Evolutionary conservation across 495 filamentous ascomycete species (phyloP).

Genomic region (Neohortaea acidophila): DNA sequence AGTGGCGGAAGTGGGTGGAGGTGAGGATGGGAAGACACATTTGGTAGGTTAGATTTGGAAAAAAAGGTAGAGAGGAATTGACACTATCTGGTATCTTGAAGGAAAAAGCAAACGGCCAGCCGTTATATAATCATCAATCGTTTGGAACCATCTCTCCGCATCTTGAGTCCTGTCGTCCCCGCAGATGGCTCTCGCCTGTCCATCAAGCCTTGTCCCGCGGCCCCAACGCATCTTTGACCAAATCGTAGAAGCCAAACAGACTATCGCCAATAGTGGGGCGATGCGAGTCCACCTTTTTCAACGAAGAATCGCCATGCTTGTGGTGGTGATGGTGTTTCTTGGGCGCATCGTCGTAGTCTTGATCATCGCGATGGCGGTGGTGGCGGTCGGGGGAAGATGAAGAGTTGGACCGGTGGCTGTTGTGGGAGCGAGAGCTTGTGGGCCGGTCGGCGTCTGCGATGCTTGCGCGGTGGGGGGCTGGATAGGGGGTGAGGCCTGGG

Average conservation of each 20-base stretch:
- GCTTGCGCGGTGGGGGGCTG: too few species aligned
- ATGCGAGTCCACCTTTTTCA: background rate
- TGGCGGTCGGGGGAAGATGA: too few species aligned
- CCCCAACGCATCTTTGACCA: conserved; percentile 4
- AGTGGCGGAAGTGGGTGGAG: conserved; percentile 4
- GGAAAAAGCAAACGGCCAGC: too few species aligned
- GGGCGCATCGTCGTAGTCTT: background rate
- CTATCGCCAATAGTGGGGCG: conserved; percentile 7
- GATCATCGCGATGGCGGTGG: background rate
- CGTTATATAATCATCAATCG: too few species aligned
- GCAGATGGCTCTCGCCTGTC: too few species aligned
- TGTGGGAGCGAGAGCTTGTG: background rate
- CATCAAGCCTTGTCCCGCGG: conserved; percentile 9
- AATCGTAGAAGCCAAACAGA: background rate
- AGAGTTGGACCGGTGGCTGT: background rate
- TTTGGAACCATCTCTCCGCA: too few species aligned
- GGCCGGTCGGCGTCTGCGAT: too few species aligned
- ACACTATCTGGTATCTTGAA: too few species aligned
- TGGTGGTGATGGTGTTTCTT: background rate
- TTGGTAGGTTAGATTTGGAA: background rate
- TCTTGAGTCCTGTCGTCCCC: too few species aligned
- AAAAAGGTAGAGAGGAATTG: too few species aligned
- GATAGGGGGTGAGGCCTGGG: too few species aligned
- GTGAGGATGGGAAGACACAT: conserved; percentile 3
- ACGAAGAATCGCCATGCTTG: background rate